Percentiles rank a stretch among this genome's conserved stretches.
Evolutionary conservation across 352 stramenopile genomes (phyloP).

Genomic region (Blastocystis sp.): DNA sequence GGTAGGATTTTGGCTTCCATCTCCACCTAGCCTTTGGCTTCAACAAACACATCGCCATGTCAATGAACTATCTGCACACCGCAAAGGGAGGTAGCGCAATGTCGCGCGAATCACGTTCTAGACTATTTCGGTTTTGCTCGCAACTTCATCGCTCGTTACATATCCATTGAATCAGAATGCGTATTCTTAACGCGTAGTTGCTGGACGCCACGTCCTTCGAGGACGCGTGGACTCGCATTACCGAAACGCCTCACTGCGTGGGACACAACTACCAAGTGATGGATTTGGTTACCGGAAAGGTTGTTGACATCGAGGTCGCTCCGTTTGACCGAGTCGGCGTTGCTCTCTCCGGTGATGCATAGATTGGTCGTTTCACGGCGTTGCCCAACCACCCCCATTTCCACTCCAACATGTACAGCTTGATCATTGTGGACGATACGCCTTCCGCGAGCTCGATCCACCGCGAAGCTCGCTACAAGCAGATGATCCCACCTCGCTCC

Average conservation of each 20-base stretch:
- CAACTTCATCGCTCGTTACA: conserved; percentile 70
- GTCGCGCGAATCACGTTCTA: not conserved
- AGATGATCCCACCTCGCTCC: conserved; percentile 15
- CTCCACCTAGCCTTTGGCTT: conserved; percentile 55
- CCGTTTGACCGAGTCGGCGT: conserved; percentile 53
- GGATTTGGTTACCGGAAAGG: conserved; percentile 2
- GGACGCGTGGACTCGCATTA: conserved; percentile 55
- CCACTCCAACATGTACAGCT: conserved; percentile 72
- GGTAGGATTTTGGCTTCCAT: not conserved
- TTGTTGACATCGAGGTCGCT: conserved; percentile 57
- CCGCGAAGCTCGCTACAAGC: conserved; percentile 34
- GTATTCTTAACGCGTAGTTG: not conserved
- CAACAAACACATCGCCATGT: conserved; percentile 54
- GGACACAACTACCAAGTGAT: conserved; percentile 74
- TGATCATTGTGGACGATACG: conserved; percentile 64
- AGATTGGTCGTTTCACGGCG: conserved; percentile 25
- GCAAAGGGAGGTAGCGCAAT: not conserved
- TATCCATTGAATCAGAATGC: not conserved
- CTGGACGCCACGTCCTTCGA: conserved; percentile 54
- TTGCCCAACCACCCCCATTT: conserved; percentile 57
- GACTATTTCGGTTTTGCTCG: conserved; percentile 51
- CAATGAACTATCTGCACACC: conserved; percentile 72
- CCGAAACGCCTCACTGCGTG: conserved; percentile 43
- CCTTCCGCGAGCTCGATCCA: conserved; percentile 62
- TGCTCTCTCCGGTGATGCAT: not conserved